Evolutionary conservation across 2,329 filamentous ascomycete genomes (phyloP), one percentile per base, ranked within the genome.

Genomic region (Calonectria pauciramosa): DNA sequence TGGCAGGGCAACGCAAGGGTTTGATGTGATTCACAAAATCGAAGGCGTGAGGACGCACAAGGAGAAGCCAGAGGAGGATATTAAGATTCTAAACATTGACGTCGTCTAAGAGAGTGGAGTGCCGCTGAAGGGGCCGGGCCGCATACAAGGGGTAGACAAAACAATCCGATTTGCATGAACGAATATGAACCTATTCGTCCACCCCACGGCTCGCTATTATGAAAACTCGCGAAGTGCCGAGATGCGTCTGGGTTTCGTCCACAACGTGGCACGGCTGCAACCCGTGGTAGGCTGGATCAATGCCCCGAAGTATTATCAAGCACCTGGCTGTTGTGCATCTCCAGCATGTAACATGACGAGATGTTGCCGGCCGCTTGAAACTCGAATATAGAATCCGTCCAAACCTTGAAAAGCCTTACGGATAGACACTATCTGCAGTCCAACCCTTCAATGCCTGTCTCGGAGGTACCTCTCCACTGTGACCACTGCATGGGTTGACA

Each of bases 51-150:
- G 94, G 83, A 96, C 96, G 5, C 93, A 94, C 85, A 93, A 93
- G 88, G 97, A 99, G 87, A 98, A 96, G 88, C 97, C 97, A 0
- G 95, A 98, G 84, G 96, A 98, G 82, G 97, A 99, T 84, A 96
- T 99, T 82, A 99, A 98, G 87, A 98, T 99, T 79, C 91, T 99
- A 72, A 98, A 95, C 83, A 98, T 99, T 80, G 91, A 92, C 80
- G 86, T 92, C 73, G 81, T 86, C 76, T 91, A 89, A 81, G 59
- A 18, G 60, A 65, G 38, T 11, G 10, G 44, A 32, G 26, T 14
- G 18, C 16, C 20, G 36, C 10, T 7, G 11, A n/a, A 18, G 30
- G 18, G 16, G 18, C n/a, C n/a, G 60, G 26, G 9, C n/a, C 36
- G 30, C 38, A 34, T 30, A 32, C 38, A 13, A 41, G 34, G 56